Evolutionary conservation across 306 rosid genomes (phyloP).

Genomic region (Mimosa pudica): DNA sequence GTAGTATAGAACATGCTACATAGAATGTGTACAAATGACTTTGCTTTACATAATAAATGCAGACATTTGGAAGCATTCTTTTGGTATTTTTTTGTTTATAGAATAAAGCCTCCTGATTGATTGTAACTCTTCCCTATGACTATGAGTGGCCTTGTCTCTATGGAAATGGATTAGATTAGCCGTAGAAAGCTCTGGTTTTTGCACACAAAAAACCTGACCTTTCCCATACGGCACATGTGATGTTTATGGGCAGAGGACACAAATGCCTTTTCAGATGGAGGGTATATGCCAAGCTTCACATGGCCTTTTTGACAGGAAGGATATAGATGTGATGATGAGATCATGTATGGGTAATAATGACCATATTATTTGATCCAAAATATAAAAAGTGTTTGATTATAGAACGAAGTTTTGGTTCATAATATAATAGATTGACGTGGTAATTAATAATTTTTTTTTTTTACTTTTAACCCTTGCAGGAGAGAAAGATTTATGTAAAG

Average conservation of each 20-base stretch:
- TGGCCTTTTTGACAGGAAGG: neutral
- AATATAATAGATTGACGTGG: no score
- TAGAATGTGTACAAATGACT: neutral
- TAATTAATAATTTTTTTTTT: no score
- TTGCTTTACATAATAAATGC: constrained; percentile 13
- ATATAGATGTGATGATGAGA: neutral
- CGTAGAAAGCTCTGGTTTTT: neutral
- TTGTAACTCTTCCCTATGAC: neutral
- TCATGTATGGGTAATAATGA: no score
- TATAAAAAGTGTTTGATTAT: no score
- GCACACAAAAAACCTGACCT: neutral
- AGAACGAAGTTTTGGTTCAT: no score
- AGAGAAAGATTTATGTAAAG: no score
- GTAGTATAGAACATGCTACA: neutral
- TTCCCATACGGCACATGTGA: neutral
- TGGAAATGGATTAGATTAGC: neutral
- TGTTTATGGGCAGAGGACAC: neutral
- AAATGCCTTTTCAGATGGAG: neutral
- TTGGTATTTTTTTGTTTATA: neutral
- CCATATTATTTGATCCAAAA: no score
- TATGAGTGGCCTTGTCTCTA: neutral
- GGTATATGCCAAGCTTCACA: neutral
- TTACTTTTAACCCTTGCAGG: no score
- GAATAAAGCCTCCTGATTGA: neutral
- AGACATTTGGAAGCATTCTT: neutral